Conservation (phyloP, 345 rosid genomes). For the Arabidopsis suecica region DNA sequence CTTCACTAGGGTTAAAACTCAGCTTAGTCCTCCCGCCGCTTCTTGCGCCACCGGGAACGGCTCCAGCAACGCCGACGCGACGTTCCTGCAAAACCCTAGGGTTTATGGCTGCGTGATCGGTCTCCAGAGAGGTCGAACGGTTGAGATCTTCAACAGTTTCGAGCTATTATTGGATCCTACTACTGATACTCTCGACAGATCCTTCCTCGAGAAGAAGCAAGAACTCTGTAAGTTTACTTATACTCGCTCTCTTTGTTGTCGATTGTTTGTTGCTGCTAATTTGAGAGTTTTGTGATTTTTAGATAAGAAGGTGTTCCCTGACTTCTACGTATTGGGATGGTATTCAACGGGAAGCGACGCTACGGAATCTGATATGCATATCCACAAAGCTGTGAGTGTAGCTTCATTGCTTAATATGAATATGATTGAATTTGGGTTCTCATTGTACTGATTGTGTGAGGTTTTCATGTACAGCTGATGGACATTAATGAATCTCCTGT, state of each 20-base stretch:
- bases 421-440: neutral
- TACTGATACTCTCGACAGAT: conserved; percentile 74
- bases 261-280: neutral
- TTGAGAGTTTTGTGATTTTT: neutral
- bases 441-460: conserved; percentile 12
- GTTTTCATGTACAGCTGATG: conserved; percentile 69
- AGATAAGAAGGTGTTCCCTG: conserved; percentile 94
- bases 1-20: conserved; percentile 89
- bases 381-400: conserved; percentile 85
- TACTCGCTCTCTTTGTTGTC: neutral
- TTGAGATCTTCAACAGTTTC: conserved; percentile 95
- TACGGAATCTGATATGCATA: conserved; percentile 84
- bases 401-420: neutral
- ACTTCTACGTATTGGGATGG: conserved; percentile 91
- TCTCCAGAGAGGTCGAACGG: conserved; percentile 90
- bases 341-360: conserved; percentile 91
- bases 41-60: conserved; percentile 36
- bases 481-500: conserved; percentile 95
- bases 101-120: conserved; percentile 96
- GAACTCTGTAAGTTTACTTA: conserved; percentile 69
- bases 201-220: conserved; percentile 94
- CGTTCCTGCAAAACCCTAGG: conserved; percentile 52
- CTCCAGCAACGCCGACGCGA: conserved; percentile 46
- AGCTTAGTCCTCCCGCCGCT: conserved; percentile 58
- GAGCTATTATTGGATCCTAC: conserved; percentile 82